Percentiles rank a stretch among this genome's conserved stretches.
Conservation (phyloP, 2,329 filamentous ascomycete species). For the Aspergillus latus region DNA sequence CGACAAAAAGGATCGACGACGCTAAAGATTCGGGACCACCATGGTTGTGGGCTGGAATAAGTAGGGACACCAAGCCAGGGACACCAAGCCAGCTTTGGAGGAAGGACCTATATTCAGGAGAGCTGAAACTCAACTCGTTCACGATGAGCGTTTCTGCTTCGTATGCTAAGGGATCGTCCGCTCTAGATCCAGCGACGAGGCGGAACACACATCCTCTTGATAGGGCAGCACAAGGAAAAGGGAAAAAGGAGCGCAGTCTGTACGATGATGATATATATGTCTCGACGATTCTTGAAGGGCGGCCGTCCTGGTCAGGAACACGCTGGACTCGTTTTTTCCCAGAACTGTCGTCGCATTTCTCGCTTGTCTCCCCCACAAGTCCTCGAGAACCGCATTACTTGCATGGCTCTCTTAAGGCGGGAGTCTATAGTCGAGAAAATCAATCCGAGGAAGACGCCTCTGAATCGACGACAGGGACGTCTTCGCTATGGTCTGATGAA, state of each 20-base stretch:
- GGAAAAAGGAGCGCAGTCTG: background rate
- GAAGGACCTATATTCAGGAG: background rate
- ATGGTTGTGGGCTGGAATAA: background rate
- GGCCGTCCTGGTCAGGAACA: constrained; percentile 21
- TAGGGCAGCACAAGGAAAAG: background rate
- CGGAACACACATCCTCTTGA: background rate
- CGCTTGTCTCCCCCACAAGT: constrained; percentile 27
- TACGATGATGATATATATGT: constrained; percentile 20
- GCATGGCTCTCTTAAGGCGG: background rate
- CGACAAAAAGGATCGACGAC: background rate
- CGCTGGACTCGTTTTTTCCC: constrained; percentile 33
- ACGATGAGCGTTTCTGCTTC: background rate
- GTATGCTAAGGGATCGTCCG: background rate
- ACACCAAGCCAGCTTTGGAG: background rate
- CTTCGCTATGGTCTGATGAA: constrained; percentile 12
- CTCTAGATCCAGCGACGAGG: background rate
- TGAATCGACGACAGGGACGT: constrained; percentile 7
- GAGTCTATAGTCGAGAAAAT: background rate
- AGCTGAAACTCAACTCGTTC: background rate
- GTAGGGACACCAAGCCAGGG: background rate
- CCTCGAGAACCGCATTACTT: constrained; percentile 5
- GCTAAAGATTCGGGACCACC: background rate
- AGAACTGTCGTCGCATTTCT: constrained; percentile 30
- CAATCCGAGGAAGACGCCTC: constrained; percentile 5
- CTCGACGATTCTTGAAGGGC: constrained; percentile 27